A percentile compares a stretch with the other conserved stretches of the same genome.
Evolutionary conservation across 306 rosid species (phyloP).

Genomic region (Notholithocarpus densiflorus): DNA sequence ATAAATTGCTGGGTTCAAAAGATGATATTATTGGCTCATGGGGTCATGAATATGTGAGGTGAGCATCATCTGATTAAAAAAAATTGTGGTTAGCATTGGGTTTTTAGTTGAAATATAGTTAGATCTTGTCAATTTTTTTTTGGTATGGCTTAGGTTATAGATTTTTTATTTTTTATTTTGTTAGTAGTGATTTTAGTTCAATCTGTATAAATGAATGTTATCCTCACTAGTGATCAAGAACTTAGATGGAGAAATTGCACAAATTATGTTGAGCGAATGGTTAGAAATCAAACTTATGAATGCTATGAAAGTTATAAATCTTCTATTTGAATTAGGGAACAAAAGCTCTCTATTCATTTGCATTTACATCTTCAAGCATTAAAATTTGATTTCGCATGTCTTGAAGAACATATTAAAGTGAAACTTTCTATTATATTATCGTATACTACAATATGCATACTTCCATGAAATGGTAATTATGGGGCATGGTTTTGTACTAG

Average conservation of each 20-base stretch:
- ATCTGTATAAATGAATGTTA: background rate
- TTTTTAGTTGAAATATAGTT: background rate
- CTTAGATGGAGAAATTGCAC: slow-evolving; percentile 93
- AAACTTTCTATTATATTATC: background rate
- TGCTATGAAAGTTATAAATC: background rate
- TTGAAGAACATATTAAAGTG: background rate
- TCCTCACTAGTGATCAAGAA: slow-evolving; percentile 49
- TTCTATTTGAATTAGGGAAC: background rate
- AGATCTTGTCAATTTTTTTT: background rate
- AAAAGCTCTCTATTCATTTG: background rate
- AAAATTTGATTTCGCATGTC: background rate
- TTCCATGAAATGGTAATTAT: background rate
- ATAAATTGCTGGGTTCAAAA: slow-evolving; percentile 79
- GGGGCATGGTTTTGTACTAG: background rate
- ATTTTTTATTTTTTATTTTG: background rate
- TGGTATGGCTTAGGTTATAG: background rate
- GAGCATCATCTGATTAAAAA: slow-evolving; percentile 20
- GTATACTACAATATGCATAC: background rate
- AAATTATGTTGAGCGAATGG: slow-evolving; percentile 79
- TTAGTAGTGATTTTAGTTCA: background rate
- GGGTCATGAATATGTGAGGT: slow-evolving; percentile 99
- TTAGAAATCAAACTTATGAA: slow-evolving; percentile 25
- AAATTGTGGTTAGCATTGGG: background rate
- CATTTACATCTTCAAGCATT: background rate
- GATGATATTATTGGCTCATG: slow-evolving; percentile 96